Conservation (phyloP, 2,329 filamentous ascomycete species). For the Hypocreales sp. region DNA sequence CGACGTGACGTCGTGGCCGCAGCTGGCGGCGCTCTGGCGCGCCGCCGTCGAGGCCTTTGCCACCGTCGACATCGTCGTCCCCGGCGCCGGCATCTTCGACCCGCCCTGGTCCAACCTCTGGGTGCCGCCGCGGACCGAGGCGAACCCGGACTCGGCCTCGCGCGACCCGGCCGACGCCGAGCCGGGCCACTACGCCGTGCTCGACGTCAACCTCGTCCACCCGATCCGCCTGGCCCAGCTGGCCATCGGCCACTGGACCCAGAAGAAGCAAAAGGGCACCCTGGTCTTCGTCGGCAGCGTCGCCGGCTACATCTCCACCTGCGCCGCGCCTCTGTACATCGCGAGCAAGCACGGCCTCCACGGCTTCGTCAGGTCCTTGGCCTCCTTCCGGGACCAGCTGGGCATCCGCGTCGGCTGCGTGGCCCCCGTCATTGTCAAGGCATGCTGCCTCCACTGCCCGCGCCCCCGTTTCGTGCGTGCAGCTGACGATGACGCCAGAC, state of each 20-base stretch:
- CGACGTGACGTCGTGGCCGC: conserved; percentile 20
- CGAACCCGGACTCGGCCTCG: conserved; percentile 12
- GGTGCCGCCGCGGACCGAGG: conserved; percentile 14
- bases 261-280: conserved; percentile 11
- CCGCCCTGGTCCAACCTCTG: conserved; percentile 20
- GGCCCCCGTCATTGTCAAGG: conserved; percentile 17
- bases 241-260: conserved; percentile 21
- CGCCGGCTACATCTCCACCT: conserved; percentile 13
- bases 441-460: conserved; percentile 4
- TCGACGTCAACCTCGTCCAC: conserved; percentile 21
- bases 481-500: too few relatives aligned
- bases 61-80: conserved; percentile 19
- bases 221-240: conserved; percentile 22
- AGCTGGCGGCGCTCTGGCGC: conserved; percentile 16
- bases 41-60: conserved; percentile 12
- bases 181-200: conserved; percentile 16
- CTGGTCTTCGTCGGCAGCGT: conserved; percentile 19
- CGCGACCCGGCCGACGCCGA: conserved; percentile 12
- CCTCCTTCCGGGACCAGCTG: conserved; percentile 12
- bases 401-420: conserved; percentile 17
- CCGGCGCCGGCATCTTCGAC: conserved; percentile 22
- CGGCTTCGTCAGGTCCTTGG: conserved; percentile 17
- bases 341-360: conserved; percentile 21
- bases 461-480: not conserved
- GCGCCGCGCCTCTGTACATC: conserved; percentile 19